Evolutionary conservation across 2,329 filamentous ascomycete genomes (phyloP).

Genomic region (Alternaria gansuensis): DNA sequence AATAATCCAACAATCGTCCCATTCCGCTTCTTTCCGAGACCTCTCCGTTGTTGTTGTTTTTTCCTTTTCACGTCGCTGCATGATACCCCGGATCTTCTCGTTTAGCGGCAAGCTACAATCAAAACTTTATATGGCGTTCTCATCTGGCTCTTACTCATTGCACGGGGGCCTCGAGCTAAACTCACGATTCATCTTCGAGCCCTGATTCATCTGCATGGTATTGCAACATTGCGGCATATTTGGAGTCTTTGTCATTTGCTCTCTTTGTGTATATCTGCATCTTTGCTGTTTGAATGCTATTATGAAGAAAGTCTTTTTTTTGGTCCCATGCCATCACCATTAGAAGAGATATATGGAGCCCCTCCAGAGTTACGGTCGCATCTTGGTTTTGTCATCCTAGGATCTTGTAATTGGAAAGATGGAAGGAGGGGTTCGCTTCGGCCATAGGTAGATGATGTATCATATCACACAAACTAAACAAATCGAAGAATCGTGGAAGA

Average conservation of each 20-base stretch:
- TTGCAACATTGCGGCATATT: constrained; percentile 14
- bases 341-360: constrained; percentile 11
- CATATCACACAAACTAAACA: background rate
- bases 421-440: background rate
- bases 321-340: background rate
- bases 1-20: background rate
- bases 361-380: background rate
- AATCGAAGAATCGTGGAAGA: background rate
- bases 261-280: constrained; percentile 9
- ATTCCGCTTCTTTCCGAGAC: background rate
- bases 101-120: constrained; percentile 27
- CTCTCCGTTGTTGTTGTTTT: background rate
- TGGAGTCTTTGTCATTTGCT: constrained; percentile 12
- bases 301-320: background rate
- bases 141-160: constrained; percentile 9
- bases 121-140: constrained; percentile 18
- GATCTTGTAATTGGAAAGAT: constrained; percentile 13
- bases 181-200: constrained; percentile 8
- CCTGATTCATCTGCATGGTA: constrained; percentile 11
- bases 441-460: background rate
- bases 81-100: constrained; percentile 38
- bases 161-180: background rate
- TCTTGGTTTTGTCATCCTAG: constrained; percentile 12
- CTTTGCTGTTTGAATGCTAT: constrained; percentile 1
- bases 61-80: constrained; percentile 32